A percentile compares a stretch with the other conserved stretches of the same genome.
Conservation (phyloP, 768 basidiomycete genomes). For the Podaxis sp. region DNA sequence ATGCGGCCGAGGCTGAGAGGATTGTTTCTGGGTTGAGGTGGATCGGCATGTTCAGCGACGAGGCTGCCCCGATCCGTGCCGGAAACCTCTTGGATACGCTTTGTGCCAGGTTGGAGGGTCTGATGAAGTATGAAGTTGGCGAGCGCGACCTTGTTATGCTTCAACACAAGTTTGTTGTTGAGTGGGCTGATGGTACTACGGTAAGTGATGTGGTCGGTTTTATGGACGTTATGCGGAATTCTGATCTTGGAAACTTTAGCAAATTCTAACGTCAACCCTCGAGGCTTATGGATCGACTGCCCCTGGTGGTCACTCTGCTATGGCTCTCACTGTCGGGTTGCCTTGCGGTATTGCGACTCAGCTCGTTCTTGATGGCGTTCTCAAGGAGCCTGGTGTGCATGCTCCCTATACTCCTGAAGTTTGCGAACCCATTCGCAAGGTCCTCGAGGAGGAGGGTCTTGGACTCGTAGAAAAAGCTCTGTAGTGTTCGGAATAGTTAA, state of each 20-base stretch:
- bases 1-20: conserved; percentile 63
- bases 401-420: conserved; percentile 87
- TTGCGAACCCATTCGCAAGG: conserved; percentile 67
- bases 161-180: conserved; percentile 95
- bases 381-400: conserved; percentile 75
- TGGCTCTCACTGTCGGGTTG: conserved; percentile 89
- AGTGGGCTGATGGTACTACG: conserved; percentile 79
- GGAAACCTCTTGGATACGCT: conserved; percentile 91
- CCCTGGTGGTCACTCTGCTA: conserved; percentile 72
- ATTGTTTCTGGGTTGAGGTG: conserved; percentile 90
- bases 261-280: conserved; percentile 88
- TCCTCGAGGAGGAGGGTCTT: conserved; percentile 72
- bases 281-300: conserved; percentile 80
- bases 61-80: conserved; percentile 57
- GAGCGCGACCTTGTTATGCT: conserved; percentile 97
- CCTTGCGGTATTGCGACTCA: conserved; percentile 95
- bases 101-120: conserved; percentile 82
- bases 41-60: conserved; percentile 88
- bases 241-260: conserved; percentile 32
- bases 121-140: conserved; percentile 89
- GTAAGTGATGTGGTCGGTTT: conserved; percentile 32
- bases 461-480: conserved; percentile 69
- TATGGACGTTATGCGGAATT: conserved; percentile 9
- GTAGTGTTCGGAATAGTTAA: conserved; percentile 28
- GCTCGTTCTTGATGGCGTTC: conserved; percentile 83